Conservation (phyloP, 208 protist genomes). For the Trypanosoma boissoni region DNA sequence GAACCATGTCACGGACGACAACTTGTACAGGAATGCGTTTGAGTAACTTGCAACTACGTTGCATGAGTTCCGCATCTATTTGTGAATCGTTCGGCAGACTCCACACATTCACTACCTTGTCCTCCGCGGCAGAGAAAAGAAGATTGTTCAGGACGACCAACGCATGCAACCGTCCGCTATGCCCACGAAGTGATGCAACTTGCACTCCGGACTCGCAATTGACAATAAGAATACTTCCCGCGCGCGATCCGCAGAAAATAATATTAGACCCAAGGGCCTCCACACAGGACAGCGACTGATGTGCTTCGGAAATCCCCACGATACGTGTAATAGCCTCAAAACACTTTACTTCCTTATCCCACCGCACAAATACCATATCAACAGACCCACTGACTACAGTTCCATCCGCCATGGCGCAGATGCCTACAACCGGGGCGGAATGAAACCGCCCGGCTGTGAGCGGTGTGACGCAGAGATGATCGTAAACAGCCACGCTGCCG, state of each 20-base stretch:
- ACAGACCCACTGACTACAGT: constrained; percentile 66
- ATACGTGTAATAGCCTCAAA: constrained; percentile 77
- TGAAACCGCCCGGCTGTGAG: constrained; percentile 70
- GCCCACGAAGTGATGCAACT: constrained; percentile 43
- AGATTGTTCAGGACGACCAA: constrained; percentile 55
- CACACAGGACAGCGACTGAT: constrained; percentile 31
- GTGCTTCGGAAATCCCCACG: constrained; percentile 19
- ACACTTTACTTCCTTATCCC: constrained; percentile 64
- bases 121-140: constrained; percentile 79
- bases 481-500: constrained; percentile 75
- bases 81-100: constrained; percentile 16
- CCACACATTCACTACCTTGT: constrained; percentile 73
- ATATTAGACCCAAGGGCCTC: constrained; percentile 26
- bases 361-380: constrained; percentile 73
- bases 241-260: constrained; percentile 59
- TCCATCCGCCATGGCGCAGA: constrained; percentile 36
- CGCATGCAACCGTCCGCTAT: constrained; percentile 54
- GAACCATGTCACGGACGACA: constrained; percentile 48
- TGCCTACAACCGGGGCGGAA: constrained; percentile 31
- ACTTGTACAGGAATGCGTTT: constrained; percentile 56
- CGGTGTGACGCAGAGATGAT: constrained; percentile 58
- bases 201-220: constrained; percentile 43
- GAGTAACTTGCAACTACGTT: constrained; percentile 30
- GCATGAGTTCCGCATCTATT: not conserved
- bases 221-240: constrained; percentile 48